phyloP scores from a whole-genome alignment of 129 eudicot species.

The Helianthus annuus region DNA sequence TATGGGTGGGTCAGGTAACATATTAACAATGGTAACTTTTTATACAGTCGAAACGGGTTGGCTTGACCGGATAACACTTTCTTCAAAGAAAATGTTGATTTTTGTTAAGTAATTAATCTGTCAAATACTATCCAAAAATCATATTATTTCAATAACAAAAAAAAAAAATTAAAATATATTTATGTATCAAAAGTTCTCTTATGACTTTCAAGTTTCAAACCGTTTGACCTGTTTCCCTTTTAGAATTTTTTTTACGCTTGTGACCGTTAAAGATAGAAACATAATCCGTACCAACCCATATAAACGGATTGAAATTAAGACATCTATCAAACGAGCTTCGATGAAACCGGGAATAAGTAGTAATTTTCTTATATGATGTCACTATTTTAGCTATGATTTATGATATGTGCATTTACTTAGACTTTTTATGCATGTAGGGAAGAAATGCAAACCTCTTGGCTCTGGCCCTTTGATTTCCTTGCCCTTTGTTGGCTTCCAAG shows the following conservation, averaged over 20 bases:
- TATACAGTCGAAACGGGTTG: neutral
- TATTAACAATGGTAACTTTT: neutral
- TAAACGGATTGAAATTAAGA: neutral
- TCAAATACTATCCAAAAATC: neutral
- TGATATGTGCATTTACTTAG: neutral
- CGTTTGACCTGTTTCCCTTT: neutral
- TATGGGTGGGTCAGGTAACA: neutral
- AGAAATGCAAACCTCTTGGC: conserved; percentile 48
- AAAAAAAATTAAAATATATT: neutral
- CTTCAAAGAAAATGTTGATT: neutral
- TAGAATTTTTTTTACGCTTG: neutral
- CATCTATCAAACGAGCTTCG: neutral
- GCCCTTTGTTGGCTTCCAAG: conserved; percentile 95
- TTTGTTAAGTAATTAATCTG: neutral
- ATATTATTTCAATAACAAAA: neutral
- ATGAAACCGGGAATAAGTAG: neutral
- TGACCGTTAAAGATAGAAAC: neutral
- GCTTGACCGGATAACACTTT: neutral
- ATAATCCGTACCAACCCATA: neutral
- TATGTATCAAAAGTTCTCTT: neutral
- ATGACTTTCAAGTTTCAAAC: neutral
- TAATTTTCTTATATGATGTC: neutral
- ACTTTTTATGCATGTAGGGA: conserved; percentile 4
- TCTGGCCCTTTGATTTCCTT: conserved; percentile 64
- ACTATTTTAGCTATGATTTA: neutral